These are phyloP conservation scores for Pythium phragmitis DNA, from an alignment of 352 stramenopile species.

Conservation along the genomic window DNA sequence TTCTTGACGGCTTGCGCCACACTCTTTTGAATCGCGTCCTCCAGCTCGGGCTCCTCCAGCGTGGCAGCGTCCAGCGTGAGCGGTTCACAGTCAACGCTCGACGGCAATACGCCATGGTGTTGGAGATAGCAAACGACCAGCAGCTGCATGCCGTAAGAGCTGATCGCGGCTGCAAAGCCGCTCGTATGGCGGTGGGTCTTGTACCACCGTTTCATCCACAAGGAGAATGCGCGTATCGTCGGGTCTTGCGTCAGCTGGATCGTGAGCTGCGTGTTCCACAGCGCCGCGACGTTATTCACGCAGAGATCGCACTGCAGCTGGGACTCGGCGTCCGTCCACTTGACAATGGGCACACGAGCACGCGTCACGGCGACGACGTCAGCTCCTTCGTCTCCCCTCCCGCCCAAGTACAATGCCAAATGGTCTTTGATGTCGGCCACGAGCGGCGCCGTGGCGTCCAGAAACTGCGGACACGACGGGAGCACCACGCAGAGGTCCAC, in stretches of 20 bases:
- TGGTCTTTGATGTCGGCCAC: conserved; percentile 70
- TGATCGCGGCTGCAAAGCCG: conserved; percentile 43
- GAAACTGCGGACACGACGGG: conserved; percentile 47
- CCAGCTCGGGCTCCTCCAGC: conserved; percentile 1
- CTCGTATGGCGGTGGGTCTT: conserved; percentile 28
- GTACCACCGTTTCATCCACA: conserved; percentile 64
- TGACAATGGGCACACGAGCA: conserved; percentile 72
- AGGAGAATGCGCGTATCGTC: conserved; percentile 19
- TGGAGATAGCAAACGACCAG: conserved; percentile 76
- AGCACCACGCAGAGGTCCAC: conserved; percentile 75
- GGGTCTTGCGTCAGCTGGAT: conserved; percentile 17
- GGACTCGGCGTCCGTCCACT: conserved; percentile 43
- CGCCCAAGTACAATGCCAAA: conserved; percentile 50
- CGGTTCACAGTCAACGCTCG: conserved; percentile 36
- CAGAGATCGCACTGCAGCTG: conserved; percentile 64
- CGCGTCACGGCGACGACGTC: conserved; percentile 34
- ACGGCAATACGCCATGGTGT: conserved; percentile 38
- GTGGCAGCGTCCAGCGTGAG: conserved; percentile 6
- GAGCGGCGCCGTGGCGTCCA: conserved; percentile 47
- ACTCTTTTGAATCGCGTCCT: conserved; percentile 5
- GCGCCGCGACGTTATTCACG: conserved; percentile 76
- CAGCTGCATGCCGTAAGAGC: conserved; percentile 69
- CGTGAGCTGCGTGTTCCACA: conserved; percentile 80
- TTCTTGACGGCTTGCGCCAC: conserved; percentile 5
- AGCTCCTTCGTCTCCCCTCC: not conserved